Percentiles rank a stretch among this genome's conserved stretches.
phyloP scores from a whole-genome alignment of 495 filamentous ascomycete genomes.

The Aspergillus coremiiformis region DNA sequence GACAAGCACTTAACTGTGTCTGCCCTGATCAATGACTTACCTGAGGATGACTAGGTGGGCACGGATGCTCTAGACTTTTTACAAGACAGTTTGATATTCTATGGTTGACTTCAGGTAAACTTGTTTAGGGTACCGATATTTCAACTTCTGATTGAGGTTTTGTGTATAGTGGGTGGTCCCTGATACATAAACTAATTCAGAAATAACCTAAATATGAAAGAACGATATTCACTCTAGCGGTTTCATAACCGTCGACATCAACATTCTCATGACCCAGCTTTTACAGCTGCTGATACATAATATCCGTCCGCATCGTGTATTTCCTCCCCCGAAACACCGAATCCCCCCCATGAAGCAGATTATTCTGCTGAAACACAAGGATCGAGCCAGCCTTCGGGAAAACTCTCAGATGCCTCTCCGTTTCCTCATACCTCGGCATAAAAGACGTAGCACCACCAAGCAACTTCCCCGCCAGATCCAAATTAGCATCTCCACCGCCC shows the following conservation, averaged over 20 bases:
- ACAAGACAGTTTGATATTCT: too few species aligned
- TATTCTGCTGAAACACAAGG: constrained; percentile 68
- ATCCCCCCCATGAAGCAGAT: constrained; percentile 64
- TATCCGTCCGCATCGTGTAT: constrained; percentile 67
- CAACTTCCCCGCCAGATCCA: constrained; percentile 11
- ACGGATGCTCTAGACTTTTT: too few species aligned
- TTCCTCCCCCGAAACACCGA: constrained; percentile 62
- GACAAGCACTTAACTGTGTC: too few species aligned
- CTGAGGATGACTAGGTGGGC: neutral
- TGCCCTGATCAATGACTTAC: too few species aligned
- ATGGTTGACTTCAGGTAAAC: too few species aligned
- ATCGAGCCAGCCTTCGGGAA: constrained; percentile 62
- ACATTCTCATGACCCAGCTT: neutral
- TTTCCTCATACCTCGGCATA: constrained; percentile 36
- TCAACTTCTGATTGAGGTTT: too few species aligned
- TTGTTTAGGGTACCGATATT: too few species aligned
- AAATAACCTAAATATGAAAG: too few species aligned
- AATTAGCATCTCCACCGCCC: constrained; percentile 4
- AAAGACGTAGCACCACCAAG: constrained; percentile 60
- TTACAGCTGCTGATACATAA: constrained; percentile 50
- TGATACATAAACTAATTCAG: too few species aligned
- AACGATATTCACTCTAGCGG: too few species aligned
- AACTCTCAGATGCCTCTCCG: constrained; percentile 48
- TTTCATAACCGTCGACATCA: too few species aligned
- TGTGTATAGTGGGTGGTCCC: too few species aligned